Percentiles rank a stretch among this genome's conserved stretches.
Conservation (phyloP, 2,329 filamentous ascomycete species). For the Ophiocordyceps australis region DNA sequence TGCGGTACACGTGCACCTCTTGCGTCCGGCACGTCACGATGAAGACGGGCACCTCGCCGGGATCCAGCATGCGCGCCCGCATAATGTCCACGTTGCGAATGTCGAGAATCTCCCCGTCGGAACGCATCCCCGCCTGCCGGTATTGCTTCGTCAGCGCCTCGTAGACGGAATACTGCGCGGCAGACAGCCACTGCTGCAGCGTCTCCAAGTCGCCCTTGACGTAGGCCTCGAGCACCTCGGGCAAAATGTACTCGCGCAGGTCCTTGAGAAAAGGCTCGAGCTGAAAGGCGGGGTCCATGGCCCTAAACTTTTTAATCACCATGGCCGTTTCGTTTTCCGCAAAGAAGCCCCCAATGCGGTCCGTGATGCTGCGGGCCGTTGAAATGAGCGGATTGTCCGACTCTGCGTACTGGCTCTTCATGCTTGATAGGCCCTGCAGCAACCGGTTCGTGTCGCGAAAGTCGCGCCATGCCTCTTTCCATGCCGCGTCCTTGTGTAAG, state of each 20-base stretch:
- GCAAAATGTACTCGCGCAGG: constrained; percentile 92
- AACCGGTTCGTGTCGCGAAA: constrained; percentile 83
- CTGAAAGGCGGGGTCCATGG: constrained; percentile 91
- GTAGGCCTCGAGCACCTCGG: constrained; percentile 92
- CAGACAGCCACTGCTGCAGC: constrained; percentile 86
- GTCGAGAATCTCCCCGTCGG: constrained; percentile 86
- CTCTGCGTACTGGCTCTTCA: constrained; percentile 82
- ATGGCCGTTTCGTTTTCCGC: constrained; percentile 95
- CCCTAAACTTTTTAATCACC: constrained; percentile 94
- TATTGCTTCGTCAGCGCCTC: constrained; percentile 95
- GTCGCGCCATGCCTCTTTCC: constrained; percentile 96
- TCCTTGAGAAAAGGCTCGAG: constrained; percentile 89
- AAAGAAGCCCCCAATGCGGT: constrained; percentile 87
- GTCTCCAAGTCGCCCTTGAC: constrained; percentile 90
- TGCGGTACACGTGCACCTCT: constrained; percentile 92
- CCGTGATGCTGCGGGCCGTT: constrained; percentile 85
- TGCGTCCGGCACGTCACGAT: constrained; percentile 94
- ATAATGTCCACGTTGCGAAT: constrained; percentile 87
- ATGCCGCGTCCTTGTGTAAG: constrained; percentile 88
- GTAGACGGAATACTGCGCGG: constrained; percentile 92
- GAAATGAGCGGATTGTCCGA: constrained; percentile 92
- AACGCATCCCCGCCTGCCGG: constrained; percentile 79
- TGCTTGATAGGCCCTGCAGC: constrained; percentile 72
- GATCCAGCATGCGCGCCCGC: constrained; percentile 62
- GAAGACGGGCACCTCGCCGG: constrained; percentile 83